Base-by-base conservation (phyloP, 148 eudicot species). In the Fallopia convolvulus region DNA sequence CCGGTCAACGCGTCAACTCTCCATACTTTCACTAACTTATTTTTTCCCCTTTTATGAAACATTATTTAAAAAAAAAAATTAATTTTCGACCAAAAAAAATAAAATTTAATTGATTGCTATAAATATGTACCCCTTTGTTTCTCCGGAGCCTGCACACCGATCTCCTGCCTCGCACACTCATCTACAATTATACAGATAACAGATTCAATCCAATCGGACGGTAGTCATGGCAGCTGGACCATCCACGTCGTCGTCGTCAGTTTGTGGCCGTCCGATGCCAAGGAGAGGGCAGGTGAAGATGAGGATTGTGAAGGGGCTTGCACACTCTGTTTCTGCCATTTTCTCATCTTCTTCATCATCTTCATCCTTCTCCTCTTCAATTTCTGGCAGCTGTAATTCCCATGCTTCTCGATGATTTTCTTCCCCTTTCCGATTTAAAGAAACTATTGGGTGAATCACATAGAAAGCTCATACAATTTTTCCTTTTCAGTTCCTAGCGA, bases 241-340 rank as follows among this genome's bases (percentile, higher is more conserved):
- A 21, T 58, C 61, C 26, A 55, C 61, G 26, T 55, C 61, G 26
- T 55, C 61, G 26, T 9, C 39, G 8, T 58, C 65, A 58, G 13
- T 8, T 75, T 72, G 63, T 76, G 82, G 53, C 72, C 86, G 86
- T 86, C 82, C 77, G 85, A 84, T 84, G 39, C 85, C 80, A 0
- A 81, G 80, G 78, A 83, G 83, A 78, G 86, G 86, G 5, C 86
- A 81, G 30, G 76, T 84, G 36, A 84, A 74, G 75, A 78, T 61
- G 70, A 76, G 74, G 76, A 81, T 81, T 70, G 53, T 74, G 21
- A 36, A 58, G 77, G 76, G 76, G 49, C 48, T 84, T 42, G 82
- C 82, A 11, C 80, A 81, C 39, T 81, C 80, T 79, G 61, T 84
- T 52, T 79, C 80, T 7, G 42, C 80, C 12, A 41, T 81, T 50